Evolutionary conservation across 257 asterid genomes (phyloP), one percentile per base, ranked within the genome.

Genomic region (Craterostigma plantagineum): DNA sequence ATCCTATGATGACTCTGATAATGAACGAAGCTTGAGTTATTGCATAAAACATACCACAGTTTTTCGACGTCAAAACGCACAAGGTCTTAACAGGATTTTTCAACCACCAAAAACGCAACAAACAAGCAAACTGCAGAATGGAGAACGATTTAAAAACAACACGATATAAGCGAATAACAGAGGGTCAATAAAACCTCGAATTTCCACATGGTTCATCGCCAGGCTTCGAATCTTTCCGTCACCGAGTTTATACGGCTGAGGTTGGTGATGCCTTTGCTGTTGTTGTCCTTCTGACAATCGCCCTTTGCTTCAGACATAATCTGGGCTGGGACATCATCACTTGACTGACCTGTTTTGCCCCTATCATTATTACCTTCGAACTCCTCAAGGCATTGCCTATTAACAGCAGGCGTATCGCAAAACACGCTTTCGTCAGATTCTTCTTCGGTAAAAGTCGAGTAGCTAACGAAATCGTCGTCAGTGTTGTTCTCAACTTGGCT

Each of bases 221-320:
- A 79, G 2, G 86, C 85, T 63, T 87, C 98, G 38, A 63, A 68
- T 53, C 95, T 50, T 69, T 79, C 83, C 0, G 77, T 66, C 57
- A 69, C 50, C 34, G 92, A 76, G 57, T 73, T 72, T 52, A 79
- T 71, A 50, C 84, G 77, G 63, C 90, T 64, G 83, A 82, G 57
- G 46, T 79, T 87, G 82, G 82, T 78, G 27, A 67, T 55, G 18
- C 72, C 90, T 58, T 66, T 57, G 71, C 43, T 44, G 38, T 1
- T 85, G 50, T 61, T 61, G n/a, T n/a, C n/a, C n/a, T n/a, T n/a
- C n/a, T n/a, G n/a, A n/a, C n/a, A n/a, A n/a, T n/a, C n/a, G n/a
- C n/a, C n/a, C 48, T 63, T 71, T 0, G 83, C 58, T 41, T 51
- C 70, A 42, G 65, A 71, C n/a, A n/a, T n/a, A n/a, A n/a, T n/a